phyloP scores from a whole-genome alignment of 2,329 filamentous ascomycete genomes.

The Hymenoscyphus repandus region DNA sequence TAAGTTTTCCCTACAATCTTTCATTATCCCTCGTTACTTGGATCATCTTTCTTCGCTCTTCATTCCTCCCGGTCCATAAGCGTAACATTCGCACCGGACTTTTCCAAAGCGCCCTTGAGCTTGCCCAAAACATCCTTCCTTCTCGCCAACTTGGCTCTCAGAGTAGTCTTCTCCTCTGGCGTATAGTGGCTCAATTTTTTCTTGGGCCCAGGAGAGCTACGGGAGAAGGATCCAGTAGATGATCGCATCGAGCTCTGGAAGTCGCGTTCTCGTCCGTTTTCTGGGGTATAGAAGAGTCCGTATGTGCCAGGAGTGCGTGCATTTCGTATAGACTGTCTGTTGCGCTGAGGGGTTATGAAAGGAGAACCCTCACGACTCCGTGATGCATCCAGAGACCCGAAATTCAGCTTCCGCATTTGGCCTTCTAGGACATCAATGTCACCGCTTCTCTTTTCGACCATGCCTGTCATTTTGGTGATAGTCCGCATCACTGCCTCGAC shows the following conservation, averaged over 20 bases:
- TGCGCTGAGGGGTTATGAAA: slow-evolving; percentile 31
- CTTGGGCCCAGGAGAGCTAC: slow-evolving; percentile 38
- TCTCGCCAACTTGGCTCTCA: slow-evolving; percentile 50
- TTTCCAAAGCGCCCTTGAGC: slow-evolving; percentile 35
- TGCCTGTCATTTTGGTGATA: slow-evolving; percentile 84
- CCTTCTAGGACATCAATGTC: slow-evolving; percentile 88
- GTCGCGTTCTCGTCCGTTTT: slow-evolving; percentile 24
- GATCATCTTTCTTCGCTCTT: not conserved
- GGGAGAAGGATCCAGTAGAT: slow-evolving; percentile 19
- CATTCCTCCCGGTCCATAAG: slow-evolving; percentile 26
- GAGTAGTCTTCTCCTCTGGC: slow-evolving; percentile 49
- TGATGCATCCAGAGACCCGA: slow-evolving; percentile 34
- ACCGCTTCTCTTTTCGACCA: slow-evolving; percentile 85
- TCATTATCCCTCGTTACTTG: not conserved
- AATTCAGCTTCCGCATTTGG: slow-evolving; percentile 70
- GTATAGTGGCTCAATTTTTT: slow-evolving; percentile 60
- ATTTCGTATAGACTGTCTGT: slow-evolving; percentile 19
- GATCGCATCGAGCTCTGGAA: slow-evolving; percentile 28
- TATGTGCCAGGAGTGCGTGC: slow-evolving; percentile 23
- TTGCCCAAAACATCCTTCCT: slow-evolving; percentile 48
- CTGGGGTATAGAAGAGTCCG: slow-evolving; percentile 27
- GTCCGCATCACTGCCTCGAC: slow-evolving; percentile 90
- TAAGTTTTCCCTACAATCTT: not conserved
- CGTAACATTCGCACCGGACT: slow-evolving; percentile 27
- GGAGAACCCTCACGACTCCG: slow-evolving; percentile 42